phyloP scores from a whole-genome alignment of 768 basidiomycete genomes.

The Panellus pusillus region DNA sequence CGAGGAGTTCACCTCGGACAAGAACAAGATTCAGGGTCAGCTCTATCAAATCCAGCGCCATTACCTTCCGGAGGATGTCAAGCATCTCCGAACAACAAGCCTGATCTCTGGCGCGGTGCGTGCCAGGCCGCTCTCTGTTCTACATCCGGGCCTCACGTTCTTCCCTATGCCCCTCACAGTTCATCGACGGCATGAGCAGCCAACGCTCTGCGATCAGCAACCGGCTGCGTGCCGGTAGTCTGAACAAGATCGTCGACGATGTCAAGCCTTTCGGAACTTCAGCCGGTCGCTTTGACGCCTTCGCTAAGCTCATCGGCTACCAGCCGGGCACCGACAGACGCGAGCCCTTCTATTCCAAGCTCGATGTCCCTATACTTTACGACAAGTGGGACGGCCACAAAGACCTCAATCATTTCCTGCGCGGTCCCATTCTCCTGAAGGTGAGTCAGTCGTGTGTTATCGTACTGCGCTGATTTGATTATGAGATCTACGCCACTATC shows the following conservation, averaged over 20 bases:
- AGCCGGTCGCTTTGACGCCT: neutral
- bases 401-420: neutral
- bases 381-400: neutral
- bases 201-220: neutral
- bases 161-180: no score
- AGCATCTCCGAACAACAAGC: neutral
- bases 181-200: neutral
- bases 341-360: neutral
- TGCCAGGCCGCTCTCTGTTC: no score
- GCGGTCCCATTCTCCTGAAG: neutral
- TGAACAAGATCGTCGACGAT: neutral
- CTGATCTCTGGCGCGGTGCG: slow-evolving; percentile 1
- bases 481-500: neutral
- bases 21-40: slow-evolving; percentile 3
- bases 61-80: neutral
- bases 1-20: slow-evolving; percentile 1
- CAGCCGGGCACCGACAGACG: neutral
- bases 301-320: slow-evolving; percentile 1
- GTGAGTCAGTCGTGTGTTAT: no score
- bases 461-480: no score
- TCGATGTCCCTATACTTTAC: neutral
- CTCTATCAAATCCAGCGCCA: neutral
- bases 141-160: no score
- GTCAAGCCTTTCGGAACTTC: neutral
- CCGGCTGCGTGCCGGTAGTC: neutral